These are phyloP conservation scores for Hypoxylon sp. DNA, from an alignment of 2,329 filamentous ascomycete species.

Conservation along the genomic window DNA sequence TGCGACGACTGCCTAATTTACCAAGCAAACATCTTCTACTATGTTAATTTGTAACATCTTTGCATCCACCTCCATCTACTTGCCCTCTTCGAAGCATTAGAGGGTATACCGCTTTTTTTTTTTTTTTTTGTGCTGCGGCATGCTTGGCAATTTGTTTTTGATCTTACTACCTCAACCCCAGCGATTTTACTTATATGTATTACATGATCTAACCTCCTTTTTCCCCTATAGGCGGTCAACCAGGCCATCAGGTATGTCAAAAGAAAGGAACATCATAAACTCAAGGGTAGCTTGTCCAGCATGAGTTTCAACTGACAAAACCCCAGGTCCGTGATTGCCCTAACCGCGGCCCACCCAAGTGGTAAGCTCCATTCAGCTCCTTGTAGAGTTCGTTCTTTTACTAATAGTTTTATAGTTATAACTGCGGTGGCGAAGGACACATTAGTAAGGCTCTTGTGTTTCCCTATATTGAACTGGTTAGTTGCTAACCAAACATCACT, in stretches of 20 bases:
- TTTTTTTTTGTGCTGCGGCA: slow-evolving; percentile 1
- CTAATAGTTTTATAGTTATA: slow-evolving; percentile 54
- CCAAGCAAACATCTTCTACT: slow-evolving; percentile 5
- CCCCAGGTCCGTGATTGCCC: slow-evolving; percentile 85
- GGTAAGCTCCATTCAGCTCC: slow-evolving; percentile 67
- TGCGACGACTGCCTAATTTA: not conserved
- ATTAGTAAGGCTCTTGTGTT: slow-evolving; percentile 73
- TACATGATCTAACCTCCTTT: slow-evolving; percentile 49
- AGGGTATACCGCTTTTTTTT: slow-evolving; percentile 30
- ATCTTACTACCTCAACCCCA: not conserved
- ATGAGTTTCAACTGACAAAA: slow-evolving; percentile 49
- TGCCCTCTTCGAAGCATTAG: not conserved
- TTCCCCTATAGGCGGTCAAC: slow-evolving; percentile 74
- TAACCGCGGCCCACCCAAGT: slow-evolving; percentile 85
- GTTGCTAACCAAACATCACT: slow-evolving; percentile 44
- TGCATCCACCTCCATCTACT: not conserved
- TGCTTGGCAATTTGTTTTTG: not conserved
- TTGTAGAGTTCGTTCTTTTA: slow-evolving; percentile 11
- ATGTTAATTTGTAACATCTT: slow-evolving; percentile 38
- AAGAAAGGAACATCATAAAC: slow-evolving; percentile 38
- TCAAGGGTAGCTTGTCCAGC: slow-evolving; percentile 27
- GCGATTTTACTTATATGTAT: slow-evolving; percentile 17
- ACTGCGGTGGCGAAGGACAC: slow-evolving; percentile 74
- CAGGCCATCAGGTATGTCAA: slow-evolving; percentile 79
- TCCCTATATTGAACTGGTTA: slow-evolving; percentile 21